Conservation (phyloP, 331 rosid species). For the Quercus tomentella region DNA sequence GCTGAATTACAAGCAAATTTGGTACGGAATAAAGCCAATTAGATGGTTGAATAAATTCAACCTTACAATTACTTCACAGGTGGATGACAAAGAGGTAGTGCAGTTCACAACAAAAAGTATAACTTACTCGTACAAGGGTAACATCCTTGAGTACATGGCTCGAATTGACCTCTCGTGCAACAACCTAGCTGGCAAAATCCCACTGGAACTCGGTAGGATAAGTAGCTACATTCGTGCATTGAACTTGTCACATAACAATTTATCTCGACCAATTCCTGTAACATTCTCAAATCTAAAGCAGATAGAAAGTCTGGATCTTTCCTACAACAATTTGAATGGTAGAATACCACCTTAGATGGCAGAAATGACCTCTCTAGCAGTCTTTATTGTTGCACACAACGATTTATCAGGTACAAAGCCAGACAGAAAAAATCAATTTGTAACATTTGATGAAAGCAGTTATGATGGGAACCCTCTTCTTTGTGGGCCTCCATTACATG, state of each 20-base stretch:
- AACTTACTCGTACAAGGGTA: slow-evolving; percentile 9
- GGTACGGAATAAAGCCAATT: too few species aligned
- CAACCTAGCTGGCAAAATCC: not conserved
- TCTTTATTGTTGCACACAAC: not conserved
- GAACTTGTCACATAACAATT: slow-evolving; percentile 2
- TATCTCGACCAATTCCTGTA: slow-evolving; percentile 4
- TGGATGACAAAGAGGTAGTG: not conserved
- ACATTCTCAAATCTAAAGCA: slow-evolving; percentile 6
- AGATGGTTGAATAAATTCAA: too few species aligned
- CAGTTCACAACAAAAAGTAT: slow-evolving; percentile 9
- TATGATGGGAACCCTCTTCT: too few species aligned
- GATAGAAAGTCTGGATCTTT: slow-evolving; percentile 2
- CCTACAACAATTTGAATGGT: not conserved
- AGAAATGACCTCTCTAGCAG: too few species aligned
- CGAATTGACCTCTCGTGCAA: slow-evolving; percentile 15
- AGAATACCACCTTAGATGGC: not conserved
- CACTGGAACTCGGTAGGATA: slow-evolving; percentile 1
- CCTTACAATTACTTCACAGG: too few species aligned
- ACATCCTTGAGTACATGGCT: slow-evolving; percentile 6
- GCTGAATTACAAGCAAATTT: too few species aligned
- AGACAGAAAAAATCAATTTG: not conserved
- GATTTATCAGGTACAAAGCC: not conserved
- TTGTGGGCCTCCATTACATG: too few species aligned
- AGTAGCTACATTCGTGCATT: not conserved
- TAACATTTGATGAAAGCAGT: not conserved